Evolutionary conservation across 306 rosid genomes (phyloP).

Genomic region (Citrullus mucosospermus): DNA sequence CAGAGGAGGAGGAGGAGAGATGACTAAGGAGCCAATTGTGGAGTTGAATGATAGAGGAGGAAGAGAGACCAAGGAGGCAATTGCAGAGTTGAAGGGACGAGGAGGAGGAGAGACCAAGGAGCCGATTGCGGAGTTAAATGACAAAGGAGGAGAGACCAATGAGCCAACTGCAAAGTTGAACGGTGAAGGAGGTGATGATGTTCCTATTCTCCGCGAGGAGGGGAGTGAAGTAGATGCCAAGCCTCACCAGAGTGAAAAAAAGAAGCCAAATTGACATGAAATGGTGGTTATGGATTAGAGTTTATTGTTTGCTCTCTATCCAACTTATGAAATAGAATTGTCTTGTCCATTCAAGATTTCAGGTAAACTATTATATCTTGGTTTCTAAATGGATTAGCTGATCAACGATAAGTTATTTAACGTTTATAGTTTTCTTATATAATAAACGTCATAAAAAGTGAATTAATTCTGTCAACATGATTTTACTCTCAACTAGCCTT

Average conservation of each 20-base stretch:
- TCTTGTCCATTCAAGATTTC: background rate
- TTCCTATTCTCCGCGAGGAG: conserved; percentile 2
- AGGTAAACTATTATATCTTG: background rate
- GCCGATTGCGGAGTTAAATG: no score
- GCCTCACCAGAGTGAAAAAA: background rate
- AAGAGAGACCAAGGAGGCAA: conserved; percentile 22
- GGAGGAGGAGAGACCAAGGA: background rate
- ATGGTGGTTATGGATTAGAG: no score
- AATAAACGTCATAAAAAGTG: no score
- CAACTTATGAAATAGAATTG: background rate
- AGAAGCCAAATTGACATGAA: background rate
- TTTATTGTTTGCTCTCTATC: background rate
- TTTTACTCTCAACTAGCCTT: no score
- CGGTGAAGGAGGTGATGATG: background rate
- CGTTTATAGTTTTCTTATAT: background rate
- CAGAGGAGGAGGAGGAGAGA: background rate
- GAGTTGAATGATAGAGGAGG: no score
- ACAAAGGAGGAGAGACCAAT: conserved; percentile 12
- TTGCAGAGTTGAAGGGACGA: background rate
- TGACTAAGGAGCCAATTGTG: no score
- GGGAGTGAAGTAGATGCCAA: conserved; percentile 18
- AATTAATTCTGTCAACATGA: no score
- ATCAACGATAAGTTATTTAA: background rate
- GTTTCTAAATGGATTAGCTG: background rate
- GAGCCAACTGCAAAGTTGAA: conserved; percentile 11